Conservation (phyloP, 331 rosid genomes). For the Spiraea crenata region DNA sequence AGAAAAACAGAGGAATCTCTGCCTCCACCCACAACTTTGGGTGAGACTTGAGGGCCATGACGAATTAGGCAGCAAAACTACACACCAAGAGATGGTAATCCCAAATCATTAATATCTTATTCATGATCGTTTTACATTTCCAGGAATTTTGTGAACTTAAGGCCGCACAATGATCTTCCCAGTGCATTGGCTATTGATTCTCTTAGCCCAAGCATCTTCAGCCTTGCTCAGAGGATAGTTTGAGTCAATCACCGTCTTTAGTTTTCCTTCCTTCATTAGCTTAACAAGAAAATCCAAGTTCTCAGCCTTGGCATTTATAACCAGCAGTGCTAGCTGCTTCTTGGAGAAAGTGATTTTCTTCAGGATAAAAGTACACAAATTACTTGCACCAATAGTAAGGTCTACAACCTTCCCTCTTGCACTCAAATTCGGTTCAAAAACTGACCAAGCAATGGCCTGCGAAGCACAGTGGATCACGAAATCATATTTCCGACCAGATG, state of each 20-base stretch:
- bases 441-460: slow-evolving; percentile 61
- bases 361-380: slow-evolving; percentile 37
- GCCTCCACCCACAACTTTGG: too few species aligned
- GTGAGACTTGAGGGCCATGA: too few species aligned
- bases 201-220: slow-evolving; percentile 79
- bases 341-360: slow-evolving; percentile 65
- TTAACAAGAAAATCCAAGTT: slow-evolving; percentile 46
- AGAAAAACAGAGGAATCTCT: too few species aligned
- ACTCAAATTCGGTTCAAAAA: slow-evolving; percentile 53
- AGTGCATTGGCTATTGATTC: slow-evolving; percentile 72
- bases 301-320: slow-evolving; percentile 38
- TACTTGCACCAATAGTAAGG: slow-evolving; percentile 39
- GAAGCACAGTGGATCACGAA: slow-evolving; percentile 51
- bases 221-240: slow-evolving; percentile 57
- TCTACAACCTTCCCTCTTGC: slow-evolving; percentile 62
- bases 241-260: slow-evolving; percentile 63
- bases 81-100: too few species aligned
- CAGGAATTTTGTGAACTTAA: slow-evolving; percentile 11
- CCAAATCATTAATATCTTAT: too few species aligned
- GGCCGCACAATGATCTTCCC: slow-evolving; percentile 76
- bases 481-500: slow-evolving; percentile 69
- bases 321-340: slow-evolving; percentile 53
- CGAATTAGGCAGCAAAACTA: too few species aligned
- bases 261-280: slow-evolving; percentile 58
- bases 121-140: too few species aligned